A percentile compares a stretch with the other conserved stretches of the same genome.
phyloP scores from a whole-genome alignment of 768 basidiomycete genomes.

The Sporobolomyces pararoseus region DNA sequence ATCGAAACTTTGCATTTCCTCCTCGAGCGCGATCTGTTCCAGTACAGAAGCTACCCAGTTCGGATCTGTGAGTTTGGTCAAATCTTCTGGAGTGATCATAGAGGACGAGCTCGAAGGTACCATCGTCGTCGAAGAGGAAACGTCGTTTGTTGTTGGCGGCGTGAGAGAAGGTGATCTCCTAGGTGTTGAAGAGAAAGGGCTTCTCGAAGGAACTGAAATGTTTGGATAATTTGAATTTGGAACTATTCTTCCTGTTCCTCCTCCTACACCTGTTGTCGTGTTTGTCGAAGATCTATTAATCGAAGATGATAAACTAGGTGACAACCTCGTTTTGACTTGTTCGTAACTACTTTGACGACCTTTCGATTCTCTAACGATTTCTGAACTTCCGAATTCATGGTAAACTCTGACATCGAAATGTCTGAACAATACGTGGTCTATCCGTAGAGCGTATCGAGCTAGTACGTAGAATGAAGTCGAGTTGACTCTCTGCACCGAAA shows the following conservation, averaged over 20 bases:
- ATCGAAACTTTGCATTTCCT: background rate
- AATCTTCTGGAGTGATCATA: constrained; percentile 55
- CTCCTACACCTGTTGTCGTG: background rate
- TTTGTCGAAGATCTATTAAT: background rate
- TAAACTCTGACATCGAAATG: constrained; percentile 83
- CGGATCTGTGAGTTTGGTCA: constrained; percentile 81
- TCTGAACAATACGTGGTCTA: constrained; percentile 91
- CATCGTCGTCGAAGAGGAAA: background rate
- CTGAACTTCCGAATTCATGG: constrained; percentile 65
- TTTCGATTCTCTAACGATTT: constrained; percentile 70
- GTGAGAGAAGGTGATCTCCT: background rate
- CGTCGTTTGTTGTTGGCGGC: background rate
- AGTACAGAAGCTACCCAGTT: constrained; percentile 69
- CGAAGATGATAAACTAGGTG: background rate
- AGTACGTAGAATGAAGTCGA: constrained; percentile 89
- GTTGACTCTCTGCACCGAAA: constrained; percentile 78
- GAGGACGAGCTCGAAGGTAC: background rate
- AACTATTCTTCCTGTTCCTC: background rate
- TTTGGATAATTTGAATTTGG: constrained; percentile 6
- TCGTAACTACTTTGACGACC: constrained; percentile 92
- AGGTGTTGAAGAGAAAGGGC: background rate
- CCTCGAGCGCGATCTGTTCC: constrained; percentile 28
- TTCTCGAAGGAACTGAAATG: background rate
- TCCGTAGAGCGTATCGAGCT: constrained; percentile 82
- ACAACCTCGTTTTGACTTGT: constrained; percentile 58